Base-by-base conservation (phyloP, 179 eudicot species). In the Nepenthes alata region DNA sequence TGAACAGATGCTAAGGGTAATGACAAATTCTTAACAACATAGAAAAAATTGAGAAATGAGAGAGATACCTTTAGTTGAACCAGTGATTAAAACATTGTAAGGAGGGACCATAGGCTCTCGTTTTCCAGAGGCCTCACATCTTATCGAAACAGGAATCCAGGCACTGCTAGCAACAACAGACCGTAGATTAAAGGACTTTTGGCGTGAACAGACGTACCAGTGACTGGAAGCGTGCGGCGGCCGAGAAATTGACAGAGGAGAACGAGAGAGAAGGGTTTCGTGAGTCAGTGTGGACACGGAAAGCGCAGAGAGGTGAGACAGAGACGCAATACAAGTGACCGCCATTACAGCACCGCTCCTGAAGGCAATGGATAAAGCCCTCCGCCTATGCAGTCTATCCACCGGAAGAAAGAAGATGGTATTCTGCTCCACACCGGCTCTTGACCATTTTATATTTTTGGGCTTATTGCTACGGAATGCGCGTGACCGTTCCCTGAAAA, bases 71-170 rank as follows among this genome's bases (percentile, higher is more conserved):
- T 85, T 89, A n/a, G 89, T 72, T 8, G 95, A 85, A 51, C 97
- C 97, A 47, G 97, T 89, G 69, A 87, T 89, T 63, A 89, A 73
- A 44, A 89, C 89, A 54, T 87, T 85, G 62, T 81, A 87, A 67
- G 97, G 97, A 60, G 95, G 91, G 58, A 57, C 62, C 89, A 81
- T 89, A 38, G 86, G 76, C 65, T 80, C 82, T 58, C 59, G 67
- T 3, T 56, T 60, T 25, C 0, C 25, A 25, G 25, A 25, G 11
- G 8, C 58, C 63, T 66, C 47, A 59, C 71, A 60, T 60, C 53
- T 64, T n/a, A 63, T 38, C 14, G 51, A 48, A 7, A 58, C 5
- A 52, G 45, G 54, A 37, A 6, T 35, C 10, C 8, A 7, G 45
- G 14, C 49, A 1, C 3, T 2, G 37, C 37, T 7, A 15, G 13